Percentiles rank a stretch among this genome's conserved stretches.
These are phyloP conservation scores for Trichoderma endophyticum DNA, from an alignment of 2,329 filamentous ascomycete species.

Conservation along the genomic window DNA sequence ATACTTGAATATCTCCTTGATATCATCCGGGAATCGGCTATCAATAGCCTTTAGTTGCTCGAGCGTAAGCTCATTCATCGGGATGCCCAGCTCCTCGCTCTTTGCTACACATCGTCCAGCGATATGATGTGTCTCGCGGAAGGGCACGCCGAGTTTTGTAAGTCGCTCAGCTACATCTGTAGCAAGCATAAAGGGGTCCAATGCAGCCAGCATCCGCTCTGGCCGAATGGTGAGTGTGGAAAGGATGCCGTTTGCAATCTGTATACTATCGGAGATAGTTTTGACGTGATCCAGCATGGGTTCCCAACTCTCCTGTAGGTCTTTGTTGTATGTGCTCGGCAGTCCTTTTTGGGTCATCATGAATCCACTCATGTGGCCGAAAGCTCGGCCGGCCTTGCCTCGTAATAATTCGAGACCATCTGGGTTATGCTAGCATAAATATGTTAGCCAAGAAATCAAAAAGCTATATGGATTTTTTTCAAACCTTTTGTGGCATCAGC, in stretches of 20 bases:
- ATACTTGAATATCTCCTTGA: conserved; percentile 72
- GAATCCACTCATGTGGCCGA: conserved; percentile 77
- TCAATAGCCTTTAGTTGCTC: conserved; percentile 66
- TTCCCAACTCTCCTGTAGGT: conserved; percentile 84
- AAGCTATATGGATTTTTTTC: too few species aligned
- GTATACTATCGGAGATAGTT: conserved; percentile 75
- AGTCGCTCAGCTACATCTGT: conserved; percentile 65
- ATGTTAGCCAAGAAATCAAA: too few species aligned
- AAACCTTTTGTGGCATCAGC: background rate
- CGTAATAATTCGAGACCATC: conserved; percentile 61
- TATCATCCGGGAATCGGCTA: conserved; percentile 65
- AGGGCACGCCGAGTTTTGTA: conserved; percentile 66
- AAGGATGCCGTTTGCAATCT: conserved; percentile 78
- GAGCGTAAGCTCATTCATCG: conserved; percentile 67
- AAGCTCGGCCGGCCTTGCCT: conserved; percentile 32
- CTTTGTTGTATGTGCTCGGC: conserved; percentile 64
- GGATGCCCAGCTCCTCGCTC: conserved; percentile 44
- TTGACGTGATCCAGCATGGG: conserved; percentile 82
- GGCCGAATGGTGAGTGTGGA: conserved; percentile 67
- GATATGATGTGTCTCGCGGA: conserved; percentile 78
- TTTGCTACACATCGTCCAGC: conserved; percentile 58
- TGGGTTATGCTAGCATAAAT: conserved; percentile 52
- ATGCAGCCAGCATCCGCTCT: conserved; percentile 72
- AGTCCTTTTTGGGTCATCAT: conserved; percentile 45
- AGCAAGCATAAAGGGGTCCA: conserved; percentile 82